These are phyloP conservation scores for Fragaria nilgerrensis DNA, from an alignment of 306 rosid species.

Conservation along the genomic window DNA sequence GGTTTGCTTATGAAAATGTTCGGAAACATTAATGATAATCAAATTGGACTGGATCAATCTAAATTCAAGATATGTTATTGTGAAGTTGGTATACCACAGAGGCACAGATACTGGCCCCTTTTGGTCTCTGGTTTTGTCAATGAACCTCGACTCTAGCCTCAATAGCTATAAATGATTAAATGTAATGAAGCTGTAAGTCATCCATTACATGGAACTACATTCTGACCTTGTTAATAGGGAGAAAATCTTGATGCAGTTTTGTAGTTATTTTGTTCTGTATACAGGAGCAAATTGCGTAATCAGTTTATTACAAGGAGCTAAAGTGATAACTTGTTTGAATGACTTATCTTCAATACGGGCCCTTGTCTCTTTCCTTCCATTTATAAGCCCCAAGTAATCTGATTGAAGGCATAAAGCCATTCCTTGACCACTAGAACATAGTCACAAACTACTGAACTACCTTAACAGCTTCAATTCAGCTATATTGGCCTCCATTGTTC, in stretches of 20 bases:
- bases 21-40: neutral
- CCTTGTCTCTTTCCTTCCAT: neutral
- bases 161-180: neutral
- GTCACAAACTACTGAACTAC: neutral
- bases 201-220: neutral
- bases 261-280: no score
- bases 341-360: neutral
- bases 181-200: neutral
- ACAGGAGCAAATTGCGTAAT: neutral
- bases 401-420: neutral
- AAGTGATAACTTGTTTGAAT: neutral
- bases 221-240: neutral
- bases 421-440: neutral
- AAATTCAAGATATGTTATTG: neutral
- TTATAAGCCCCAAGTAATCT: neutral
- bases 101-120: neutral
- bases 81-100: neutral
- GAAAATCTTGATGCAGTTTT: neutral
- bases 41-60: neutral
- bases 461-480: neutral
- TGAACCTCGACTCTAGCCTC: neutral
- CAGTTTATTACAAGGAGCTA: neutral
- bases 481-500: neutral
- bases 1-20: slow-evolving; percentile 8
- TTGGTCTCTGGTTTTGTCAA: neutral